phyloP scores from a whole-genome alignment of 805 yeast genomes.

The Kluyveromyces siamensis region DNA sequence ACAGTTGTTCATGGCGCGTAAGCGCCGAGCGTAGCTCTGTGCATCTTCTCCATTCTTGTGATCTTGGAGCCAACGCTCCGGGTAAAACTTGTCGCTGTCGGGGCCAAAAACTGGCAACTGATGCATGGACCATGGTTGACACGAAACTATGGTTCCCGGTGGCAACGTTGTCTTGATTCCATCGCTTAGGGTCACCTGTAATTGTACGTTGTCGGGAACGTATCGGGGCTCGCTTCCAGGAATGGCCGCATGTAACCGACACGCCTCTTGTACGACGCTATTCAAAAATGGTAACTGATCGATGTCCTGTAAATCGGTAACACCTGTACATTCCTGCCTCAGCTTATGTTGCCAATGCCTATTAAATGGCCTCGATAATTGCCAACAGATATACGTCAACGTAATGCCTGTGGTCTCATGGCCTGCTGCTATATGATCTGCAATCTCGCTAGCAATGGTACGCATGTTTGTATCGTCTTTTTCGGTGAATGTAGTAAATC shows the following conservation, averaged over 20 bases:
- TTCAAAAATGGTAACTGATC: conserved; percentile 49
- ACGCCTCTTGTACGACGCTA: conserved; percentile 54
- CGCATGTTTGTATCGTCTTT: too few species aligned
- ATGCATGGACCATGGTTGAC: conserved; percentile 61
- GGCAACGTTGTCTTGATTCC: conserved; percentile 34
- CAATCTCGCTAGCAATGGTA: conserved; percentile 38
- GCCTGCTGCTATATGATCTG: conserved; percentile 69
- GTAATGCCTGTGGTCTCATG: conserved; percentile 68
- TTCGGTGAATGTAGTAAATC: too few species aligned
- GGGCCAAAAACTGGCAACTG: conserved; percentile 42
- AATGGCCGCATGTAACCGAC: conserved; percentile 57
- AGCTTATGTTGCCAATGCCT: conserved; percentile 38
- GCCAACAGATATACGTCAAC: conserved; percentile 50
- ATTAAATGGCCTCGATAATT: conserved; percentile 44
- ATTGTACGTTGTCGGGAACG: conserved; percentile 27
- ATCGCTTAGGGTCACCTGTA: conserved; percentile 9
- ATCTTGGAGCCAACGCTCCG: conserved; percentile 52
- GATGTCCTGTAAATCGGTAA: conserved; percentile 30
- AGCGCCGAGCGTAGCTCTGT: conserved; percentile 28
- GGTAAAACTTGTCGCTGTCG: conserved; percentile 42
- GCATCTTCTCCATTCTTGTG: conserved; percentile 25
- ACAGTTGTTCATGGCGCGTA: conserved; percentile 38
- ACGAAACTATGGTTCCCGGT: conserved; percentile 45
- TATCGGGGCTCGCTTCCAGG: conserved; percentile 67
- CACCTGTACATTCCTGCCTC: conserved; percentile 34